phyloP scores from a whole-genome alignment of 1,139 yeast genomes.

The Yamadazyma dendronema region DNA sequence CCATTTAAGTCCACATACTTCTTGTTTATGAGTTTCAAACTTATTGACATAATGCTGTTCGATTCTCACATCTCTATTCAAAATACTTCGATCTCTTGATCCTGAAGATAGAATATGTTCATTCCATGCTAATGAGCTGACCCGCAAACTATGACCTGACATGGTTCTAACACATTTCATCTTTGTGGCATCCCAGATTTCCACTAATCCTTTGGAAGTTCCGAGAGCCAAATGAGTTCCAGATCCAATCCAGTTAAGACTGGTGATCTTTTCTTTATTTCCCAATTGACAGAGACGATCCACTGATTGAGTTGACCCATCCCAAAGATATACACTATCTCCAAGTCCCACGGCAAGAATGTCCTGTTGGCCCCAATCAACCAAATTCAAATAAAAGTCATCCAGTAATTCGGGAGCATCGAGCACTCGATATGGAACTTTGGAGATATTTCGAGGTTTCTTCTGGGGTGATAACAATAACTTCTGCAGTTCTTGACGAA shows the following conservation, averaged over 20 bases:
- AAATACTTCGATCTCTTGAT: conserved; percentile 76
- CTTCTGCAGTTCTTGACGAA: conserved; percentile 82
- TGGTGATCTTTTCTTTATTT: conserved; percentile 66
- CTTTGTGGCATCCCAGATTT: conserved; percentile 93
- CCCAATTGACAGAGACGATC: conserved; percentile 73
- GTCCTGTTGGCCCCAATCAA: conserved; percentile 96
- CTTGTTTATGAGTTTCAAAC: conserved; percentile 81
- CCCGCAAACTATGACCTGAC: conserved; percentile 88
- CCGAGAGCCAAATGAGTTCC: conserved; percentile 95
- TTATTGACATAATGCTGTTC: conserved; percentile 78
- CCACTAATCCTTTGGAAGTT: conserved; percentile 80
- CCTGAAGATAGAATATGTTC: conserved; percentile 88
- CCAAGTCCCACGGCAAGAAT: conserved; percentile 89
- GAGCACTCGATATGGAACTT: conserved; percentile 86
- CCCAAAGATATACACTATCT: conserved; percentile 86
- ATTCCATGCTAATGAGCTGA: conserved; percentile 91
- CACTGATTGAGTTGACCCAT: conserved; percentile 82
- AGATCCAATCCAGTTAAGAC: conserved; percentile 91
- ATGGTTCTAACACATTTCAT: conserved; percentile 82
- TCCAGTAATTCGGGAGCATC: conserved; percentile 97
- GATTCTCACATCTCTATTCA: conserved; percentile 88
- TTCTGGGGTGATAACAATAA: conserved; percentile 78
- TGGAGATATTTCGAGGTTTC: conserved; percentile 72
- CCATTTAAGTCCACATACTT: conserved; percentile 96
- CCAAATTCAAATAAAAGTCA: conserved; percentile 86